These are phyloP conservation scores for Penium margaritaceum DNA, from an alignment of 139 green algal species.

Conservation along the genomic window DNA sequence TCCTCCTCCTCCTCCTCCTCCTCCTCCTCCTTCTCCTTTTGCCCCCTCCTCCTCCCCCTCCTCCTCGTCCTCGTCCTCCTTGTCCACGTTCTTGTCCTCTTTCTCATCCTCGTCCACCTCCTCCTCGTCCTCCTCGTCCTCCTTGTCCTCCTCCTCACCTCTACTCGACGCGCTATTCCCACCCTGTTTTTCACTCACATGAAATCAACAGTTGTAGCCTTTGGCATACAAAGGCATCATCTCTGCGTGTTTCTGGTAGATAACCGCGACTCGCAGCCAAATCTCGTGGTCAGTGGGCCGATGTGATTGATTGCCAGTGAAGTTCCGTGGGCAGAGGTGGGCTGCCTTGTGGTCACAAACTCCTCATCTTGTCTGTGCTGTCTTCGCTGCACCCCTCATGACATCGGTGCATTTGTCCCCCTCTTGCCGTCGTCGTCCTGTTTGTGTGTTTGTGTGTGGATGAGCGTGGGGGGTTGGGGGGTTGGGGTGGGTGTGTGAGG, in stretches of 20 bases:
- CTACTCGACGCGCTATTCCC: background rate
- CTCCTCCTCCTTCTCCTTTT: constrained; percentile 57
- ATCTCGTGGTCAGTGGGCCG: too few species aligned
- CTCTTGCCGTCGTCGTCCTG: background rate
- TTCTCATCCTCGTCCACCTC: too few species aligned
- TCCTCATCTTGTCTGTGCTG: background rate
- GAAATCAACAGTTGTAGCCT: background rate
- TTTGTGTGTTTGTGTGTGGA: background rate
- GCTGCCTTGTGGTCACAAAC: background rate
- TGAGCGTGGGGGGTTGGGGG: background rate
- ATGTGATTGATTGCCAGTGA: too few species aligned
- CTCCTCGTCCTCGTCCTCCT: background rate
- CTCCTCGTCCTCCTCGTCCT: background rate
- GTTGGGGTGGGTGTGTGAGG: background rate
- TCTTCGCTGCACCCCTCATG: background rate
- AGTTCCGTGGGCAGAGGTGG: background rate
- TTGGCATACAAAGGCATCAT: background rate
- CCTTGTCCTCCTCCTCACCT: background rate
- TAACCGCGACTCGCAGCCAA: background rate
- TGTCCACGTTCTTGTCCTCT: too few species aligned
- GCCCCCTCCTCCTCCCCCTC: background rate
- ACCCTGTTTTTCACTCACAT: background rate
- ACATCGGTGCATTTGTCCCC: background rate
- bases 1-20: constrained; percentile 87
- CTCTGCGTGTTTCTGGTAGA: background rate